A percentile compares a stretch with the other conserved stretches of the same genome.
These are phyloP conservation scores for Taxawa tesnikishii DNA, from an alignment of 2,329 filamentous ascomycete species.

Conservation along the genomic window DNA sequence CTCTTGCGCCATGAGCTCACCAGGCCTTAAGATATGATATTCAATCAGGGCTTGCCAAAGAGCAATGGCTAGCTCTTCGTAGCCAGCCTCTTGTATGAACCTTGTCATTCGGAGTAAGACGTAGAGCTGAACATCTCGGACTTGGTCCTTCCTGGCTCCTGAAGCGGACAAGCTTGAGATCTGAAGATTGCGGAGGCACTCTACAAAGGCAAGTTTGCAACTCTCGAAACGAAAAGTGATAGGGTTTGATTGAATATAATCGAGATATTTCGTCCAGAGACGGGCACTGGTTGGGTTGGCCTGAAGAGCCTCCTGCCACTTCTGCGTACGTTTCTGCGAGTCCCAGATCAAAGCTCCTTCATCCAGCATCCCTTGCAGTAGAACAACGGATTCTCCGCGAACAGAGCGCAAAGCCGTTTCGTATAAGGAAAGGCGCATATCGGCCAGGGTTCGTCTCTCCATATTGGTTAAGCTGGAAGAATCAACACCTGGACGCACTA, in stretches of 20 bases:
- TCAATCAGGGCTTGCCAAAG: constrained; percentile 79
- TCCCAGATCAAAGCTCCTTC: constrained; percentile 70
- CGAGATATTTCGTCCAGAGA: constrained; percentile 63
- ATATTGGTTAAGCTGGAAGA: constrained; percentile 40
- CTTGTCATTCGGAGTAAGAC: constrained; percentile 62
- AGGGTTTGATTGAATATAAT: constrained; percentile 58
- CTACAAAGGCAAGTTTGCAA: constrained; percentile 46
- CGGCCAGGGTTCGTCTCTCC: constrained; percentile 57
- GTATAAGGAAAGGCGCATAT: constrained; percentile 70
- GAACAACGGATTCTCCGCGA: too few species aligned
- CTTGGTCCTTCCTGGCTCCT: constrained; percentile 3
- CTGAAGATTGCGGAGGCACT: constrained; percentile 35
- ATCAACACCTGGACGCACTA: constrained; percentile 42
- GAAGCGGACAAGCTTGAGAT: constrained; percentile 1
- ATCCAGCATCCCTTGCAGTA: constrained; percentile 58
- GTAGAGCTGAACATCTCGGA: constrained; percentile 45
- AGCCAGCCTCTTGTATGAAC: constrained; percentile 67
- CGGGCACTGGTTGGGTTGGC: constrained; percentile 44
- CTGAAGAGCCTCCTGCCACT: constrained; percentile 53
- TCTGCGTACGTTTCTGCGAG: constrained; percentile 42
- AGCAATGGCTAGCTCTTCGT: constrained; percentile 61
- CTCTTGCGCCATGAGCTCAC: background rate
- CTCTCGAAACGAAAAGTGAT: constrained; percentile 55
- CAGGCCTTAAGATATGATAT: constrained; percentile 50
- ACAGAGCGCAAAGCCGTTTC: constrained; percentile 60